A percentile compares a stretch with the other conserved stretches of the same genome.
Conservation (phyloP, 192 early-diverging fungal species). For the Coemansia sp. region DNA sequence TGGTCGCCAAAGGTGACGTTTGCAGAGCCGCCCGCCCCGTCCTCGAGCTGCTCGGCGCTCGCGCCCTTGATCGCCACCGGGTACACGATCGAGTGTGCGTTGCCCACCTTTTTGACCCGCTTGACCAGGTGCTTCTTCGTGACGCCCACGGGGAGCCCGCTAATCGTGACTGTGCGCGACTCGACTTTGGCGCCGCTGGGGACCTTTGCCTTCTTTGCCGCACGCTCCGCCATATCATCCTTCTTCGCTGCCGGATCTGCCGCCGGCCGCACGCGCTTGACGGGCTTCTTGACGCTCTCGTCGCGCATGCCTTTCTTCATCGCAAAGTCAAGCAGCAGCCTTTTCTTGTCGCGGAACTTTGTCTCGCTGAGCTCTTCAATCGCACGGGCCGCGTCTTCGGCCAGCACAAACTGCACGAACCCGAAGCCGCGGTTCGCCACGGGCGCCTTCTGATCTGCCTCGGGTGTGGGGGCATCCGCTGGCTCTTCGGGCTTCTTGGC, state of each 20-base stretch:
- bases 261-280: slow-evolving; percentile 13
- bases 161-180: slow-evolving; percentile 38
- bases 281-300: not conserved
- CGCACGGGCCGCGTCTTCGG: slow-evolving; percentile 64
- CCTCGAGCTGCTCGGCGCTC: slow-evolving; percentile 43
- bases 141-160: slow-evolving; percentile 58
- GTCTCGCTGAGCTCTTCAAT: slow-evolving; percentile 69
- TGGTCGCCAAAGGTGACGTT: slow-evolving; percentile 45
- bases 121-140: slow-evolving; percentile 79
- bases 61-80: slow-evolving; percentile 51
- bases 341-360: slow-evolving; percentile 70
- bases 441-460: slow-evolving; percentile 12
- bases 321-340: slow-evolving; percentile 78
- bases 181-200: slow-evolving; percentile 8
- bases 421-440: slow-evolving; percentile 81
- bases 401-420: slow-evolving; percentile 78
- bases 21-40: slow-evolving; percentile 40
- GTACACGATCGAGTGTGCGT: slow-evolving; percentile 63
- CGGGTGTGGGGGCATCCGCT: slow-evolving; percentile 24
- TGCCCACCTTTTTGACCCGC: slow-evolving; percentile 54
- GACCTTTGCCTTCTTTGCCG: slow-evolving; percentile 26
- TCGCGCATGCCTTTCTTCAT: slow-evolving; percentile 42
- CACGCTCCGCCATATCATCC: slow-evolving; percentile 21
- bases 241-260: not conserved
- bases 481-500: slow-evolving; percentile 51